Conservation (phyloP, 805 yeast species). For the Candida dendrica region DNA sequence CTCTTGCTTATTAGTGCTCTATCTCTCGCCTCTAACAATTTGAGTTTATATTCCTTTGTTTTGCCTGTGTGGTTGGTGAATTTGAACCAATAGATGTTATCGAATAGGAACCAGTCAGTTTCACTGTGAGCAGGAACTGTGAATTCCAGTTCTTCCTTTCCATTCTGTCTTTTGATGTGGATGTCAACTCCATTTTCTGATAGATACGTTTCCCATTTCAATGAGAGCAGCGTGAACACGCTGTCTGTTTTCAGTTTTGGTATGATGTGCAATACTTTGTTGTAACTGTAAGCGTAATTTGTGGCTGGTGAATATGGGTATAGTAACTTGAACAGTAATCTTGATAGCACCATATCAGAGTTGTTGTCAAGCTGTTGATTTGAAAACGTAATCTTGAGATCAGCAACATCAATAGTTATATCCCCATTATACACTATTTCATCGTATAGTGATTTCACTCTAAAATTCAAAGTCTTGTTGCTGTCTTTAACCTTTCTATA, state of each 20-base stretch:
- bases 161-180: neutral
- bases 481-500: slow-evolving; percentile 15
- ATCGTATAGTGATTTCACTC: slow-evolving; percentile 6
- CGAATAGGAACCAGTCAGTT: slow-evolving; percentile 30
- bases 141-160: neutral
- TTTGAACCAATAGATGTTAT: slow-evolving; percentile 32
- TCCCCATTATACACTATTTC: neutral
- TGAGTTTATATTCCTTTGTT: slow-evolving; percentile 7
- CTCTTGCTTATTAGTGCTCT: neutral
- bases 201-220: slow-evolving; percentile 10
- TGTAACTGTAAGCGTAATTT: slow-evolving; percentile 17
- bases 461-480: slow-evolving; percentile 11
- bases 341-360: slow-evolving; percentile 16
- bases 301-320: slow-evolving; percentile 22
- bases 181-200: no score
- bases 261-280: slow-evolving; percentile 8
- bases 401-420: slow-evolving; percentile 1
- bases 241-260: slow-evolving; percentile 5
- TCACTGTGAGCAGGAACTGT: slow-evolving; percentile 12
- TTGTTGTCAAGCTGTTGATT: slow-evolving; percentile 7
- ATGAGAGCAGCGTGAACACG: slow-evolving; percentile 15
- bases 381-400: slow-evolving; percentile 13
- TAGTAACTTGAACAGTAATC: slow-evolving; percentile 19
- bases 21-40: slow-evolving; percentile 10
- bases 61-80: slow-evolving; percentile 6